Evolutionary conservation across 805 yeast genomes (phyloP).

Genomic region (Phaffomyces thermotolerans): DNA sequence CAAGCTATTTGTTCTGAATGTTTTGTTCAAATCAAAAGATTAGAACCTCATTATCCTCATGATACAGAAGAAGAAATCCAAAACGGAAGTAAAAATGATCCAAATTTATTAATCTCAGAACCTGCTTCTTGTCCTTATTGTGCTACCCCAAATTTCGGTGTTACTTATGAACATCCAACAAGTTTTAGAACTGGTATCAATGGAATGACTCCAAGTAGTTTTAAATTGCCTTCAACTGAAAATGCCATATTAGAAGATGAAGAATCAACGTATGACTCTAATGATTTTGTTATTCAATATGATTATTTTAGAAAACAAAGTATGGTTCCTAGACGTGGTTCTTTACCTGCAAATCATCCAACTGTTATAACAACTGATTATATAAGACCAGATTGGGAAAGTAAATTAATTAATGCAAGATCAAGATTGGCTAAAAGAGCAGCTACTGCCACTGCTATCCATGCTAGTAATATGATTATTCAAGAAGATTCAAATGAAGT

Average conservation of each 20-base stretch:
- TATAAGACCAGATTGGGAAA: conserved; percentile 92
- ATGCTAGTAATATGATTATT: conserved; percentile 72
- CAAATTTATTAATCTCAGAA: conserved; percentile 71
- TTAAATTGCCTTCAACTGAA: conserved; percentile 12
- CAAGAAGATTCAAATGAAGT: conserved; percentile 34
- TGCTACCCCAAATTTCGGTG: conserved; percentile 80
- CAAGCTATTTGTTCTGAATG: conserved; percentile 96
- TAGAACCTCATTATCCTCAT: conserved; percentile 92
- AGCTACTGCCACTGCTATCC: conserved; percentile 92
- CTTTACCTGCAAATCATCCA: conserved; percentile 60
- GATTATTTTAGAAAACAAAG: conserved; percentile 13
- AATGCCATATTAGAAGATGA: conserved; percentile 9
- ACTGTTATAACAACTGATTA: conserved; percentile 72
- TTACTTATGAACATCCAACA: conserved; percentile 63
- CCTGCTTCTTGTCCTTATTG: conserved; percentile 92
- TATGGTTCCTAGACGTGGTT: conserved; percentile 33
- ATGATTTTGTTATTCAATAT: conserved; percentile 10
- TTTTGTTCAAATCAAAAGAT: conserved; percentile 88
- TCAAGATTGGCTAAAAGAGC: conserved; percentile 75
- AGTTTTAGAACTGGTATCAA: conserved; percentile 49
- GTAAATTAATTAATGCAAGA: conserved; percentile 62
- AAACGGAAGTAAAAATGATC: conserved; percentile 31
- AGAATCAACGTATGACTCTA: conserved; percentile 3
- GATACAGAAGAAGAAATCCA: conserved; percentile 38
- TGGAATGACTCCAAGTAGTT: conserved; percentile 45